These are phyloP conservation scores for Dothidotthia symphoricarpi DNA, from an alignment of 2,329 filamentous ascomycete species.

Conservation along the genomic window DNA sequence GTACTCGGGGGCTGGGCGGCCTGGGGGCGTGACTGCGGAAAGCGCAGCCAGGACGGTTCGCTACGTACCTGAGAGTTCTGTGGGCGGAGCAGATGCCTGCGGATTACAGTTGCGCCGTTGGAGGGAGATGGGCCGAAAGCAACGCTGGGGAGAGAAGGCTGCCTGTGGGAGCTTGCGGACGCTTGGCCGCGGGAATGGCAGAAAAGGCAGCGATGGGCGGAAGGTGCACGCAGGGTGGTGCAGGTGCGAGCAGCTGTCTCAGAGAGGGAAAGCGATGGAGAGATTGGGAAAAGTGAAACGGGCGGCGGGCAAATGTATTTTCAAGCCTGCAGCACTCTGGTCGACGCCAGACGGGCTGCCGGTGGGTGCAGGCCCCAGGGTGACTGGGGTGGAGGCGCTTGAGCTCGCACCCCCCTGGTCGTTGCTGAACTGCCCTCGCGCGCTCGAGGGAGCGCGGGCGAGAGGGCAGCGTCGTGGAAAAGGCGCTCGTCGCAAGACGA, in stretches of 20 bases:
- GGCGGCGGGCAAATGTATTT: slow-evolving; percentile 40
- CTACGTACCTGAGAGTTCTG: no score
- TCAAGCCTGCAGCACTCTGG: slow-evolving; percentile 15
- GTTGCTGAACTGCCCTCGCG: slow-evolving; percentile 6
- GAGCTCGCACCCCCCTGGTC: slow-evolving; percentile 12
- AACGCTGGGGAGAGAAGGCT: slow-evolving; percentile 3
- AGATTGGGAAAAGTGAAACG: slow-evolving; percentile 44
- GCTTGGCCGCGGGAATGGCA: slow-evolving; percentile 22
- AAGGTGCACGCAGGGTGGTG: slow-evolving; percentile 23
- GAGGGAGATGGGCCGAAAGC: slow-evolving; percentile 14
- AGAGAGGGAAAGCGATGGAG: slow-evolving; percentile 43
- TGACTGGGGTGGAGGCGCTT: slow-evolving; percentile 4
- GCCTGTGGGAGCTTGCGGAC: slow-evolving; percentile 16
- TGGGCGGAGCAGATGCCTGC: slow-evolving; percentile 5
- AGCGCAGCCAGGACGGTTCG: slow-evolving; percentile 3
- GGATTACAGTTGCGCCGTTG: slow-evolving; percentile 21
- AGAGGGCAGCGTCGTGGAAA: not conserved
- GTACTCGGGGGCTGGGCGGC: slow-evolving; percentile 10
- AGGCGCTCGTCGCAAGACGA: no score
- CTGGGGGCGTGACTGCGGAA: slow-evolving; percentile 11
- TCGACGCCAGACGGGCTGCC: slow-evolving; percentile 16
- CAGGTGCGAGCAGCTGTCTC: slow-evolving; percentile 41
- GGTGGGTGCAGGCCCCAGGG: slow-evolving; percentile 11
- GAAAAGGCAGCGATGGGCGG: slow-evolving; percentile 17
- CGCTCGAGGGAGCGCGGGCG: not conserved